A percentile compares a stretch with the other conserved stretches of the same genome.
Evolutionary conservation across 345 rosid species (phyloP).

Genomic region (Cardamine occulta): DNA sequence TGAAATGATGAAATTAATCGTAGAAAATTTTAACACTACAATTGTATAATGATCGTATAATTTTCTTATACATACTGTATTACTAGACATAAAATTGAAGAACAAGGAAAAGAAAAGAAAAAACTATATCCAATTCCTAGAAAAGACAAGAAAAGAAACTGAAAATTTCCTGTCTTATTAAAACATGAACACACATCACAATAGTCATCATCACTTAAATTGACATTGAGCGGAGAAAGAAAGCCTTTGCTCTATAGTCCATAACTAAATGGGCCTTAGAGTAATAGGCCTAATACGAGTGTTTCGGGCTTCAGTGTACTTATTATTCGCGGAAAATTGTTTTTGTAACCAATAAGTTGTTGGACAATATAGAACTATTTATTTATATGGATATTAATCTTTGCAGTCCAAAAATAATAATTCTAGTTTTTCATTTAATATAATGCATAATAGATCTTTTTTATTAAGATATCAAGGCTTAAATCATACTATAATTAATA

Average conservation of each 20-base stretch:
- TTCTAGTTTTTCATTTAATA: background rate
- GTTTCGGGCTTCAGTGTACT: background rate
- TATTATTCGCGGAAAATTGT: background rate
- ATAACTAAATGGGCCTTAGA: constrained; percentile 13
- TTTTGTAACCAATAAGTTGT: background rate
- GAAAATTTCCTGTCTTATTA: background rate
- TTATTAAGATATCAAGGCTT: background rate
- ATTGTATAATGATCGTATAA: background rate
- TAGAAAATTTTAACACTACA: background rate
- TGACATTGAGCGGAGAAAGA: background rate
- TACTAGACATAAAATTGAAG: too few relatives aligned
- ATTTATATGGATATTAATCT: background rate
- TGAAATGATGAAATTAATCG: background rate
- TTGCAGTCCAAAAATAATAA: background rate
- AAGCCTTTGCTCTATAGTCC: background rate
- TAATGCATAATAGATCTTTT: background rate
- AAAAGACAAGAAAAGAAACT: too few relatives aligned
- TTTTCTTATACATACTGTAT: too few relatives aligned
- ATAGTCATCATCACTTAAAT: background rate
- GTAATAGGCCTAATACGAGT: background rate
- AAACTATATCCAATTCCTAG: too few relatives aligned
- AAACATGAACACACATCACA: background rate
- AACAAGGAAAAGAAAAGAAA: too few relatives aligned
- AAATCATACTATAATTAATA: background rate
- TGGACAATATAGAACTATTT: background rate